These are phyloP conservation scores for Venturia nashicola DNA, from an alignment of 2,329 filamentous ascomycete genomes.

Conservation along the genomic window DNA sequence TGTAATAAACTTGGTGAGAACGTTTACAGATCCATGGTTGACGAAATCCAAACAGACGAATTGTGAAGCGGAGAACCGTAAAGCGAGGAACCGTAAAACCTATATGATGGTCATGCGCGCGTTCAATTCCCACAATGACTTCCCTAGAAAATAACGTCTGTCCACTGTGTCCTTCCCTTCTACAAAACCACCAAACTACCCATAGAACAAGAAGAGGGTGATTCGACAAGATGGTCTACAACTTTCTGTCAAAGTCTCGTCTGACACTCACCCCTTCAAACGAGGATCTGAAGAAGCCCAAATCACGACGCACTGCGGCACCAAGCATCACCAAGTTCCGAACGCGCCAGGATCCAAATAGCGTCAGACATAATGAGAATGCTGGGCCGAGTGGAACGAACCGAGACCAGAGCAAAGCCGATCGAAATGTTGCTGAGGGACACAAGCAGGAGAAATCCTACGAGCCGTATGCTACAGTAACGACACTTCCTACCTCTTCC, in stretches of 20 bases:
- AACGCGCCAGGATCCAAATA: background rate
- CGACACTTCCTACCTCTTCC: background rate
- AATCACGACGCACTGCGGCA: background rate
- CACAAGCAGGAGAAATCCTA: background rate
- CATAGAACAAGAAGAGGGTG: background rate
- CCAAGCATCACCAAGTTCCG: background rate
- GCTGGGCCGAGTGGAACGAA: background rate
- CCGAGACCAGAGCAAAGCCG: background rate
- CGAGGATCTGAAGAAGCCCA: background rate
- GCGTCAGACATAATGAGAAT: background rate
- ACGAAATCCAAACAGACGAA: background rate
- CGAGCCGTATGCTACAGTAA: background rate
- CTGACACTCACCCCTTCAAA: background rate
- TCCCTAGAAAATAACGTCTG: background rate
- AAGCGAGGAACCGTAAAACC: no score
- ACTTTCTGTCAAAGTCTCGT: background rate
- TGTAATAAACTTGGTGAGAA: background rate
- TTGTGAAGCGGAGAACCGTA: no score
- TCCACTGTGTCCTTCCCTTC: background rate
- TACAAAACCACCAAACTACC: background rate
- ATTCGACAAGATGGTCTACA: background rate
- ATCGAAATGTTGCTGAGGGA: background rate
- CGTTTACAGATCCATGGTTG: background rate
- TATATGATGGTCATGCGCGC: background rate
- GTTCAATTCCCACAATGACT: background rate